Evolutionary conservation across 257 asterid species (phyloP).

Genomic region (Nicotiana knightiana): DNA sequence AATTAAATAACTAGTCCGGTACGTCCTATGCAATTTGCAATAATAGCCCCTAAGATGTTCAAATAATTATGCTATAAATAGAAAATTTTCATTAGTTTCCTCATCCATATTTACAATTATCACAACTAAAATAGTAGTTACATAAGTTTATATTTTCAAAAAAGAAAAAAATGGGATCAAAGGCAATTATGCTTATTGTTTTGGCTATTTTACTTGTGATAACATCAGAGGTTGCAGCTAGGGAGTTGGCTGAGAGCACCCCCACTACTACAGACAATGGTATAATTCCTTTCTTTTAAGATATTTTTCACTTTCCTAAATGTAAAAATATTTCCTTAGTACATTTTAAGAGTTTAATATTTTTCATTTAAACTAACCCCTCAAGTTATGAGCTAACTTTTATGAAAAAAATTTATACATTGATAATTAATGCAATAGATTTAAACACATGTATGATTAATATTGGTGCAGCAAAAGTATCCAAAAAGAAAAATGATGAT

Average conservation of each 20-base stretch:
- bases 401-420: too few relatives aligned
- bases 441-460: too few relatives aligned
- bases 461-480: too few relatives aligned
- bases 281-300: not conserved
- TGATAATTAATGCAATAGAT: too few relatives aligned
- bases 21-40: not conserved
- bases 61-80: not conserved
- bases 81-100: not conserved
- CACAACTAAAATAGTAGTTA: not conserved
- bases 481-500: too few relatives aligned
- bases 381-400: too few relatives aligned
- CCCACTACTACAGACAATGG: not conserved
- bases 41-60: not conserved
- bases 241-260: slow-evolving; percentile 12
- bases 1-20: not conserved
- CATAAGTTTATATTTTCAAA: not conserved
- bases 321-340: too few relatives aligned
- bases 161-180: slow-evolving; percentile 11
- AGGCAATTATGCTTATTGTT: slow-evolving; percentile 3
- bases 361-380: too few relatives aligned
- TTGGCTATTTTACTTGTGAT: slow-evolving; percentile 12
- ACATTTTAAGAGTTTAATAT: too few relatives aligned
- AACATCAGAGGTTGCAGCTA: slow-evolving; percentile 11
- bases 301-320: not conserved
- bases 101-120: not conserved